Evolutionary conservation across 2,329 filamentous ascomycete species (phyloP), one percentile per base, ranked within the genome.

Genomic region (Monosporascus sp.): DNA sequence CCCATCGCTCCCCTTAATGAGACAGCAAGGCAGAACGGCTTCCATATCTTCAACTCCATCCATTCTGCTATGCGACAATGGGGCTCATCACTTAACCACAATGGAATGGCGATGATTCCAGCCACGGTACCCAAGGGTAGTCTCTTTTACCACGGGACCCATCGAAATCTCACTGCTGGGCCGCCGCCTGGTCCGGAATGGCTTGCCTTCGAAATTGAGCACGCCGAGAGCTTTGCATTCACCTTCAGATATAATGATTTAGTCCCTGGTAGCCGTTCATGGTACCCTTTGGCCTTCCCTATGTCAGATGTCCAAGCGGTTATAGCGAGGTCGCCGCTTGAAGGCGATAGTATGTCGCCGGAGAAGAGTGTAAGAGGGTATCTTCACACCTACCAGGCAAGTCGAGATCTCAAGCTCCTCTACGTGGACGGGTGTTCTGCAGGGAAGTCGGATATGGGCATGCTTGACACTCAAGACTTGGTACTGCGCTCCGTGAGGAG

Each of bases 151-250:
- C 83, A 85, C 59, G 82, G 82, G 4, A 45, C 43, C 6, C 43
- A 45, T 14, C 24, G 43, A 14, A 77, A 73, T 0, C 56, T 57
- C 5, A 66, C 59, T 4, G 55, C 68, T 0, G 67, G 75, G 2
- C 69, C 70, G 0, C 69, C 83, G 1, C 72, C 69, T 8, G 79
- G 76, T 0, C 76, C 75, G 14, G 77, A 84, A 58, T 85, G 82
- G 81, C 68, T 86, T 2, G 82, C 82, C 0, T 85, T 84, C 59
- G 82, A 85, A 62, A 77, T 82, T 4, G 82, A 85, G 56, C 82
- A 85, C 70, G 80, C 82, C 1, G 67, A 81, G 53, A 63, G 75
- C 6, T 85, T 86, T 64, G 78, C 81, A 3, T 25, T 45, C 24
- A 27, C 43, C 5, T 9, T 15, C 6, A 45, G 24, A 45, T 45